Evolutionary conservation across 1,284 basidiomycete genomes (phyloP).

Genomic region (Wallemia ichthyophaga): DNA sequence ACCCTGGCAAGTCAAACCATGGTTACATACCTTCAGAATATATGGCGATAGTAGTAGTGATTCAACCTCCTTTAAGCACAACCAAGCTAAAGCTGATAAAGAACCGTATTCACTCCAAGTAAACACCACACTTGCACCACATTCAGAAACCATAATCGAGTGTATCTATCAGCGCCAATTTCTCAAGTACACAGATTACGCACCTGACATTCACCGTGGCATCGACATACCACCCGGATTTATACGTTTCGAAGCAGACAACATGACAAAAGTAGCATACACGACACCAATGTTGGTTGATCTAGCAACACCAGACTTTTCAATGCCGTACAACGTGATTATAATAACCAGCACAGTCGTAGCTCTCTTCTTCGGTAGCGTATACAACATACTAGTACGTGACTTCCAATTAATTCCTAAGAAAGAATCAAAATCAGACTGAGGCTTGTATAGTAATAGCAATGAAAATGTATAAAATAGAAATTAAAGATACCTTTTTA

Average conservation of each 20-base stretch:
- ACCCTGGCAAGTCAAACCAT: constrained; percentile 74
- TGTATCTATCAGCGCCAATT: constrained; percentile 50
- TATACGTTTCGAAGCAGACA: background rate
- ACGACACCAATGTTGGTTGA: constrained; percentile 55
- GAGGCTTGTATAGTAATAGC: background rate
- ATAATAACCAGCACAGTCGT: constrained; percentile 73
- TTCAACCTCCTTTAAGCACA: background rate
- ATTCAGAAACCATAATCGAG: constrained; percentile 18
- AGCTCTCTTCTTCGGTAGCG: constrained; percentile 70
- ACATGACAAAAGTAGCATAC: constrained; percentile 28
- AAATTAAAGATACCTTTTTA: background rate
- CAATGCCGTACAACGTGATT: constrained; percentile 98
- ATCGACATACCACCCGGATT: constrained; percentile 71
- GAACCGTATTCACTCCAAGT: background rate
- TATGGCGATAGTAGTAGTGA: constrained; percentile 11
- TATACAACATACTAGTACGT: constrained; percentile 63
- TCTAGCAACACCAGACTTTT: constrained; percentile 85
- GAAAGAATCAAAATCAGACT: background rate
- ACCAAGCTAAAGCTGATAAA: background rate
- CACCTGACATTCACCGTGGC: constrained; percentile 76
- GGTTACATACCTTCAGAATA: constrained; percentile 44
- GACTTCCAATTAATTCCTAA: constrained; percentile 28
- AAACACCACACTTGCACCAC: background rate
- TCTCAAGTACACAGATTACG: constrained; percentile 78
- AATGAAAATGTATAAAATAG: background rate